Evolutionary conservation across 495 filamentous ascomycete species (phyloP), one percentile per base, ranked within the genome.

Genomic region (Elasticomyces elasticus): DNA sequence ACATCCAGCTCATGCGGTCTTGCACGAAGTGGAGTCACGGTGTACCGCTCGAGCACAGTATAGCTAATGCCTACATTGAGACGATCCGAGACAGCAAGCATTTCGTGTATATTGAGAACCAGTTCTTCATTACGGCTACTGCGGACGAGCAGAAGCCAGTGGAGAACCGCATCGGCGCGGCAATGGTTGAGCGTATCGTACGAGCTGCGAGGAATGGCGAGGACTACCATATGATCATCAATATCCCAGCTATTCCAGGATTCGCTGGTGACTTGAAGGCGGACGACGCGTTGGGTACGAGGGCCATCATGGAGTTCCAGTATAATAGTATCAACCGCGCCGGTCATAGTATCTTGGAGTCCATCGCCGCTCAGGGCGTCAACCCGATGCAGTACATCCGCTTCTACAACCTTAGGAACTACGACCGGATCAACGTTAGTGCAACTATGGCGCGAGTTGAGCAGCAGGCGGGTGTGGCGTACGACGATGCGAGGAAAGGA

Each of bases 41-140:
- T 30, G 56, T 60, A 2, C 24, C 51, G 15, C 33, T 60, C 19
- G 49, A 94, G 71, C 89, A 94, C 67, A 95, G 89, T 0, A 89
- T 97, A 61, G 79, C 80, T 19, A 88, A 94, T 63, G 90, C 91
- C 0, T 97, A 97, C 57, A 83, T 85, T 33, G 79, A 87, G 47
- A 77, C 85, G 28, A 95, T 97, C 64, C 76, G 73, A 22, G 83
- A 86, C 58, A 87, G 85, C 38, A 67, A 84, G 66, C 86, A 95
- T 66, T 95, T 87, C 60, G 69, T 96, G 33, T 96, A 95, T 68
- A 95, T 96, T 17, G 90, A 96, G 70, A 96, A 96, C 61, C 90
- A 96, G 67, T 96, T 96, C 76, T 96, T 96, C 74, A 96, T 96
- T 71, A 95, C 90, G 0, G 87, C 89, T 2, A 94, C 89, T 0